These are phyloP conservation scores for Chrysopogon serrulatus DNA, from an alignment of 176 grass and related monocot genomes.

Conservation along the genomic window DNA sequence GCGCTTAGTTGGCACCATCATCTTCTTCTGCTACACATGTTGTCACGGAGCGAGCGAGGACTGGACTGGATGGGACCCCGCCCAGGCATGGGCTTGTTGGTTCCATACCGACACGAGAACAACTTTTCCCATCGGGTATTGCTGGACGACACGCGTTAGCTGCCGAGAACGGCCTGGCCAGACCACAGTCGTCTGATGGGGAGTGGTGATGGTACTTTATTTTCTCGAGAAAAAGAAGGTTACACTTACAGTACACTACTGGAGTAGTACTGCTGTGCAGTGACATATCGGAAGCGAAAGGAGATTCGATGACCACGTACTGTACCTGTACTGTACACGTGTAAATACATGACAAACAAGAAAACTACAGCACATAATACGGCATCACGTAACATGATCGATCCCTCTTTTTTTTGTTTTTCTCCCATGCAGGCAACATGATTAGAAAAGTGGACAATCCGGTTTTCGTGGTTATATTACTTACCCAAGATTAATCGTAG, in stretches of 20 bases:
- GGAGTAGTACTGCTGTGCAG: too few species aligned
- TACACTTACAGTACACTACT: neutral
- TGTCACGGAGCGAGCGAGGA: neutral
- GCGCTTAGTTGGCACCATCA: too few species aligned
- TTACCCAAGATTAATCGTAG: neutral
- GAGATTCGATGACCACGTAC: neutral
- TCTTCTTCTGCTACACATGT: neutral
- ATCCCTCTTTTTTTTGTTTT: neutral
- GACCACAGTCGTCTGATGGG: neutral
- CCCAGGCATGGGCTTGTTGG: neutral
- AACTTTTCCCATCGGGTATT: neutral
- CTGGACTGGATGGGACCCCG: neutral
- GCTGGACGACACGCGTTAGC: slow-evolving; percentile 11
- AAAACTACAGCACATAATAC: neutral
- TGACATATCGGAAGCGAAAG: neutral
- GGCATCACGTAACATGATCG: neutral
- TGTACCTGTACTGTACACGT: neutral
- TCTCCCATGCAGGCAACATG: neutral
- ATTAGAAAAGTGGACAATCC: neutral
- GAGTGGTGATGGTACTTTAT: neutral
- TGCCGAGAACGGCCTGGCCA: neutral
- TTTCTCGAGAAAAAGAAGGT: neutral
- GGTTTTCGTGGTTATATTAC: neutral
- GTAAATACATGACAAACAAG: neutral
- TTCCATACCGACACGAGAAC: slow-evolving; percentile 16